phyloP scores from a whole-genome alignment of 768 basidiomycete species.

The Rhizopogon vinicolor region DNA sequence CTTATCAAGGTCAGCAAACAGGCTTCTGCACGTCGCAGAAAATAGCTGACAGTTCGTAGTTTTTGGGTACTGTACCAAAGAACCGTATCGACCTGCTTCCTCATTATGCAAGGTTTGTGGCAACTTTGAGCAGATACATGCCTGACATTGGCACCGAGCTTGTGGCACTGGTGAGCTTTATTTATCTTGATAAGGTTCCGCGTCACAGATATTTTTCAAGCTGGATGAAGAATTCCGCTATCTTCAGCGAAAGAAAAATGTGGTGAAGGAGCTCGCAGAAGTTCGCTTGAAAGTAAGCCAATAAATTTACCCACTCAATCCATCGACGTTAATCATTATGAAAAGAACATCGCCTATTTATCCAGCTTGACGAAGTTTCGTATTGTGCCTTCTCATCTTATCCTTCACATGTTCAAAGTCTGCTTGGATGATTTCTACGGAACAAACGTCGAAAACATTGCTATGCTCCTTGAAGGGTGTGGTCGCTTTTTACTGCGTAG shows the following conservation, averaged over 20 bases:
- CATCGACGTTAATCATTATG: background rate
- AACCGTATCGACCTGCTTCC: constrained; percentile 87
- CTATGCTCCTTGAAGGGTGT: constrained; percentile 88
- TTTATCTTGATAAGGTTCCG: background rate
- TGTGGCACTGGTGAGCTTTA: constrained; percentile 63
- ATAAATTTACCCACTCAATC: constrained; percentile 4
- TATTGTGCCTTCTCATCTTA: constrained; percentile 85
- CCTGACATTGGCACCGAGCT: constrained; percentile 86
- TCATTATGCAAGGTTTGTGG: constrained; percentile 87
- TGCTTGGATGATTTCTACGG: constrained; percentile 94
- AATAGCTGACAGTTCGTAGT: constrained; percentile 36
- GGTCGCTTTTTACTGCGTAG: constrained; percentile 86
- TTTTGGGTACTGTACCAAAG: constrained; percentile 79
- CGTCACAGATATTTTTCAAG: constrained; percentile 34
- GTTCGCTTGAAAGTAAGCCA: constrained; percentile 69
- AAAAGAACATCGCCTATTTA: constrained; percentile 84
- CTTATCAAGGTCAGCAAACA: constrained; percentile 63
- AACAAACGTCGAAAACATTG: constrained; percentile 89
- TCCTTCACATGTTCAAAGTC: constrained; percentile 95
- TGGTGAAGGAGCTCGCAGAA: constrained; percentile 86
- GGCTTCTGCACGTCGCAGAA: background rate
- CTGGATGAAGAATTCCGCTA: constrained; percentile 97
- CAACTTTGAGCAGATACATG: constrained; percentile 89
- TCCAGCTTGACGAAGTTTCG: constrained; percentile 95
- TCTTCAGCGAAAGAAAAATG: constrained; percentile 89